Conservation (phyloP, 495 filamentous ascomycete species). For the Evansstolkia leycettana region DNA sequence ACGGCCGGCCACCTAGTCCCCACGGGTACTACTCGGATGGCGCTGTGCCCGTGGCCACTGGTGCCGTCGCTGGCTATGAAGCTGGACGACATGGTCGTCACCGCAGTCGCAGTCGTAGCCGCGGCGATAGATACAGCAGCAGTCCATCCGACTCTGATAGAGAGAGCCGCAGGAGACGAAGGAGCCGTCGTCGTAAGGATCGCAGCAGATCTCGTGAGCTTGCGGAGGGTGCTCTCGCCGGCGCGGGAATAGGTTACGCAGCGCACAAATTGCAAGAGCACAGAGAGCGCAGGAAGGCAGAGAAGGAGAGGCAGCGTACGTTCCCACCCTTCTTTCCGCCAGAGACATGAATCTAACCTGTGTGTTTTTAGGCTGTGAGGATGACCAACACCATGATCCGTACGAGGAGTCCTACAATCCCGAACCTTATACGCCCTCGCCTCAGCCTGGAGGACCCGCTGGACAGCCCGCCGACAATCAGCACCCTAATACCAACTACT, state of each 20-base stretch:
- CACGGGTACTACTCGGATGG: constrained; percentile 32
- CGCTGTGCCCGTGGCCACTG: constrained; percentile 22
- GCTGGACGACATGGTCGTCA: too few relatives aligned
- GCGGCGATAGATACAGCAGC: constrained; percentile 26
- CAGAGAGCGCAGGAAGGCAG: constrained; percentile 45
- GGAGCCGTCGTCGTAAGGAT: constrained; percentile 32
- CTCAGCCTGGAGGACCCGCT: constrained; percentile 9
- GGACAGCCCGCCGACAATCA: constrained; percentile 14
- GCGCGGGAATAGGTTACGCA: constrained; percentile 66
- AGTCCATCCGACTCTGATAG: constrained; percentile 34
- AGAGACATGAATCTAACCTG: constrained; percentile 2
- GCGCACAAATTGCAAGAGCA: constrained; percentile 54
- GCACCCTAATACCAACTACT: constrained; percentile 27
- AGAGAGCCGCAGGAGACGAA: constrained; percentile 24
- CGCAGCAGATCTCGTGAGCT: constrained; percentile 53
- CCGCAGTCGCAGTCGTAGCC: constrained; percentile 26
- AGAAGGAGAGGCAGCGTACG: constrained; percentile 21
- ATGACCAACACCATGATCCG: constrained; percentile 20
- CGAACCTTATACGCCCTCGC: constrained; percentile 26
- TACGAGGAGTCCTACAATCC: constrained; percentile 34
- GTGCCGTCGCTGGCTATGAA: too few relatives aligned
- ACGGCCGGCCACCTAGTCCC: constrained; percentile 31
- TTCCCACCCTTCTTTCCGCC: background rate
- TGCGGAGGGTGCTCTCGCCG: constrained; percentile 56
- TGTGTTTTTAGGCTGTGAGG: constrained; percentile 22